phyloP scores from a whole-genome alignment of 1,139 yeast species.

The Debaryomyces udenii region DNA sequence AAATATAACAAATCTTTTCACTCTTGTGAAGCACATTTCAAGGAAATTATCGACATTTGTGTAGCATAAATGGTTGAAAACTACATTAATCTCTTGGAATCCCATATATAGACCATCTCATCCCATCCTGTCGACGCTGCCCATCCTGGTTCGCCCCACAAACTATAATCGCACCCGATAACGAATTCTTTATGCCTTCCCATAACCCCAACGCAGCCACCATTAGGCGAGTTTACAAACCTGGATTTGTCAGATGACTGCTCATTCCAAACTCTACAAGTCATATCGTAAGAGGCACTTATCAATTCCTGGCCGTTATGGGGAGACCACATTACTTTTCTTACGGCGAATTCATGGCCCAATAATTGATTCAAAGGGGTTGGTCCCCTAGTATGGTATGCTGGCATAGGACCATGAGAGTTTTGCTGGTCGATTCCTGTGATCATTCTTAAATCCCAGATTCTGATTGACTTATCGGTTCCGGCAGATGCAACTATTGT shows the following conservation, averaged over 20 bases:
- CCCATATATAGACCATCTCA: constrained; percentile 93
- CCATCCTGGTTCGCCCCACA: constrained; percentile 98
- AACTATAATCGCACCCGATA: constrained; percentile 91
- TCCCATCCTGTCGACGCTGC: constrained; percentile 97
- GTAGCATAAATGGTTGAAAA: background rate
- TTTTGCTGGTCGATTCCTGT: constrained; percentile 42
- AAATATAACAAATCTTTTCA: constrained; percentile 26
- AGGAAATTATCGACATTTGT: background rate
- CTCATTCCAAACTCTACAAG: constrained; percentile 84
- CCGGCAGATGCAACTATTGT: constrained; percentile 84
- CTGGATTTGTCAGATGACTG: constrained; percentile 57
- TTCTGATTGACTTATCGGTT: constrained; percentile 77
- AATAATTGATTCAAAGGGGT: constrained; percentile 76
- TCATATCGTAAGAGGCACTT: constrained; percentile 90
- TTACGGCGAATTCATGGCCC: constrained; percentile 89
- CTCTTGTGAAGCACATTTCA: constrained; percentile 18
- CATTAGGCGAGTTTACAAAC: constrained; percentile 37
- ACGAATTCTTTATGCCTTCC: constrained; percentile 83
- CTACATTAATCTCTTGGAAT: constrained; percentile 46
- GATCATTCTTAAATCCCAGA: constrained; percentile 88
- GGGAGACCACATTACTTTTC: constrained; percentile 87
- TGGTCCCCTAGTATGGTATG: constrained; percentile 55
- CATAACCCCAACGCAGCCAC: constrained; percentile 61
- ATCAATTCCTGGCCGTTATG: constrained; percentile 72
- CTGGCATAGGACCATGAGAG: constrained; percentile 42